Conservation (phyloP, 2,329 filamentous ascomycete species). For the Epichloe gansuensis region DNA sequence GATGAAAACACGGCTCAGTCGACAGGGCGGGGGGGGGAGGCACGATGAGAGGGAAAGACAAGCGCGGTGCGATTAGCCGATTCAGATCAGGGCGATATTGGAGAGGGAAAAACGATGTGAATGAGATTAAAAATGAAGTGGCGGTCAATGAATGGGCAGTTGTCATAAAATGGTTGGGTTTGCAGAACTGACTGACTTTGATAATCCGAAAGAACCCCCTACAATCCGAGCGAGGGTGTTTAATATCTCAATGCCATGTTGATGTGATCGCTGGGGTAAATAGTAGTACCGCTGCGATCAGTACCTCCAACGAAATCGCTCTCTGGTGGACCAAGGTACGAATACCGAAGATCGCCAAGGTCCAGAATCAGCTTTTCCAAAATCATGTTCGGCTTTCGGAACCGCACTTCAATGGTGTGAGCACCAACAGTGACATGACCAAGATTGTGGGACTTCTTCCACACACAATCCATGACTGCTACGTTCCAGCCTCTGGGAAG, state of each 20-base stretch:
- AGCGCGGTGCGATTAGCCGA: no score
- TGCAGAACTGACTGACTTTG: no score
- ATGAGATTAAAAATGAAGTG: no score
- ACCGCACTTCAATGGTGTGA: constrained; percentile 18
- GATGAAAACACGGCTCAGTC: no score
- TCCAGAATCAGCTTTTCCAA: constrained; percentile 25
- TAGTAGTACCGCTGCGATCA: background rate
- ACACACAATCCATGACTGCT: constrained; percentile 36
- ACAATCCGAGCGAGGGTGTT: background rate
- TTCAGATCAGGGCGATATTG: no score
- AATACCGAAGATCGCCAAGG: constrained; percentile 18
- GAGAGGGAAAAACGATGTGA: no score
- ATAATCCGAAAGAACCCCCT: background rate
- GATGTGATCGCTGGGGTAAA: constrained; percentile 3
- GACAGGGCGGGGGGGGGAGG: no score
- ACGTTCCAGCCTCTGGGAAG: constrained; percentile 34
- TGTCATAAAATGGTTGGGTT: no score
- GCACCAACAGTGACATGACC: constrained; percentile 12
- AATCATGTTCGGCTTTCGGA: constrained; percentile 21
- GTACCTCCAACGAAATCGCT: constrained; percentile 11
- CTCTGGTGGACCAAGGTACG: constrained; percentile 24
- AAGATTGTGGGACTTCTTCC: constrained; percentile 28
- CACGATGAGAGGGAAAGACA: no score
- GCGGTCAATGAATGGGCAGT: no score
- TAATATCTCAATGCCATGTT: constrained; percentile 3